These are phyloP conservation scores for Pichia kudriavzevii DNA, from an alignment of 1,139 yeast genomes.

Conservation along the genomic window DNA sequence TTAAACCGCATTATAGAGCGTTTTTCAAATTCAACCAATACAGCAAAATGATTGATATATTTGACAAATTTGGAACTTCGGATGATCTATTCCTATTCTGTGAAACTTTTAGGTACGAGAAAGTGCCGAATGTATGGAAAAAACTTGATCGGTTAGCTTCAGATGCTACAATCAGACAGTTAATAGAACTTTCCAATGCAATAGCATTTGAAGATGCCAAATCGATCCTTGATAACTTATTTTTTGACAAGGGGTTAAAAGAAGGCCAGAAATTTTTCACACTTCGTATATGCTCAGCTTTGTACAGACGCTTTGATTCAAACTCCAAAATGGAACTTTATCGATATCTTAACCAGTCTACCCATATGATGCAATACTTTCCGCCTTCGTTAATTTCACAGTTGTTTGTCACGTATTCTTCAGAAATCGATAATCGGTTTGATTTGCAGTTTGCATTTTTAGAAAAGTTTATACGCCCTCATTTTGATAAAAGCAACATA, in stretches of 20 bases:
- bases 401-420: conserved; percentile 3
- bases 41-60: conserved; percentile 9
- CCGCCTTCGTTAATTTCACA: conserved; percentile 10
- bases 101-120: conserved; percentile 11
- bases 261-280: conserved; percentile 10
- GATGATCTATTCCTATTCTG: conserved; percentile 13
- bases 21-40: conserved; percentile 14
- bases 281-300: conserved; percentile 6
- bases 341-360: conserved; percentile 3
- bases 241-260: neutral
- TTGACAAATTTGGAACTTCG: conserved; percentile 15
- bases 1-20: conserved; percentile 7
- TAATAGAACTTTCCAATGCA: conserved; percentile 5
- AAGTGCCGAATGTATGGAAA: conserved; percentile 13
- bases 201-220: conserved; percentile 5
- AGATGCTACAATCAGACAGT: conserved; percentile 5
- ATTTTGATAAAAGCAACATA: conserved; percentile 2
- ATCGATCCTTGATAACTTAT: conserved; percentile 1
- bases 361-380: conserved; percentile 3
- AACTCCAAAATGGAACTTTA: conserved; percentile 6
- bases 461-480: conserved; percentile 7
- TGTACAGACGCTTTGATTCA: conserved; percentile 10
- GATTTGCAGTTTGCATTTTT: conserved; percentile 8
- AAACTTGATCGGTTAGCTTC: conserved; percentile 6
- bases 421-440: neutral